A percentile compares a stretch with the other conserved stretches of the same genome.
These are phyloP conservation scores for Penicillium sp. DNA, from an alignment of 2,329 filamentous ascomycete genomes.

Conservation along the genomic window DNA sequence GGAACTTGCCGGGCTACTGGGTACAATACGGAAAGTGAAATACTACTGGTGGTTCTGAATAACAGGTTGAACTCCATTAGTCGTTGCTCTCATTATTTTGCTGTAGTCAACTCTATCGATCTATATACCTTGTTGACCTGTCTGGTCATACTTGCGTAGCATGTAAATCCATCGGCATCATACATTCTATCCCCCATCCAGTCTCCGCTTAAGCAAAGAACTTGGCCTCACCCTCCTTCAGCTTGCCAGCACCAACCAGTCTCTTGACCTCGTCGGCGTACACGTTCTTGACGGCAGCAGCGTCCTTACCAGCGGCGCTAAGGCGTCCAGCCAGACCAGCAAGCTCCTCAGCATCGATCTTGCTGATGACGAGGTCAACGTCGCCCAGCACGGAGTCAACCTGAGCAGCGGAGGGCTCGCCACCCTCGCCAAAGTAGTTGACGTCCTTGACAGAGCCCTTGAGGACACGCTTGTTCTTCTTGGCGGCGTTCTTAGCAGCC, in stretches of 20 bases:
- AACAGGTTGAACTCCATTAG: too few species aligned
- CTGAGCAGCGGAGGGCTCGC: slow-evolving; percentile 62
- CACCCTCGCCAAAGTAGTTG: slow-evolving; percentile 84
- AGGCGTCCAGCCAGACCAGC: slow-evolving; percentile 73
- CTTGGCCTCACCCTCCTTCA: slow-evolving; percentile 76
- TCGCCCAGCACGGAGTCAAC: slow-evolving; percentile 78
- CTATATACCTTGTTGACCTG: too few species aligned
- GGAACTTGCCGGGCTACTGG: too few species aligned
- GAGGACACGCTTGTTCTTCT: slow-evolving; percentile 99
- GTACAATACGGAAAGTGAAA: too few species aligned
- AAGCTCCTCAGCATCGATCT: slow-evolving; percentile 85
- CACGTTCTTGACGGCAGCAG: slow-evolving; percentile 72
- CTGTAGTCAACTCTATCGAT: too few species aligned
- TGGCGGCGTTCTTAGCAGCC: slow-evolving; percentile 93
- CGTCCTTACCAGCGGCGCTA: slow-evolving; percentile 64
- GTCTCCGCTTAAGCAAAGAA: slow-evolving; percentile 32
- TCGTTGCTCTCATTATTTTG: too few species aligned
- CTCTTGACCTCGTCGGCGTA: slow-evolving; percentile 71
- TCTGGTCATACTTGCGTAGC: too few species aligned
- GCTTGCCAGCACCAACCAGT: slow-evolving; percentile 70
- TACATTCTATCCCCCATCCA: too few species aligned
- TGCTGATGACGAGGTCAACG: slow-evolving; percentile 75
- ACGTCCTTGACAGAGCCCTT: slow-evolving; percentile 91
- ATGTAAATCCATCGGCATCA: too few species aligned
- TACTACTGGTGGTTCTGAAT: too few species aligned